Evolutionary conservation across 1,139 yeast genomes (phyloP), one percentile per base, ranked within the genome.

Genomic region (Magnusiomyces magnusii): DNA sequence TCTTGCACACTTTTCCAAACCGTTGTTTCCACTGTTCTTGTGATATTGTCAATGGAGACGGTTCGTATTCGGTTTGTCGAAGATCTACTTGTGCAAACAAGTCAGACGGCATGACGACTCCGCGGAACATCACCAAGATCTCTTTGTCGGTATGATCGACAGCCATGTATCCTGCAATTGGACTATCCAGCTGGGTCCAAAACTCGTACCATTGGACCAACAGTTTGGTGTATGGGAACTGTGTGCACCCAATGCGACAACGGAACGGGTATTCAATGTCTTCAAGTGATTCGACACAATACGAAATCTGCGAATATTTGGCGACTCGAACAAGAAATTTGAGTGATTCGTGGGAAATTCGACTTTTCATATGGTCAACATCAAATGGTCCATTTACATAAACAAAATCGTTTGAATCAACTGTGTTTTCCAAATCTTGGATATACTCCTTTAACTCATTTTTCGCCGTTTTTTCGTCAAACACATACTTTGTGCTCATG

Each of bases 91-190:
- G 49, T 34, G 52, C 76, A 23, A 76, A 62, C 83, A 87, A 80
- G 65, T 85, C 92, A 51, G 78, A 75, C 10, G 74, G 69, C 3
- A 85, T 76, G 0, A 82, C 75, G 0, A 87, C 81, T 1, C 90
- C 89, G 69, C 87, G 76, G 61, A 83, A 81, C 42, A 72, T 75
- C 61, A 80, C 65, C 58, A 78, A 60, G 36, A 85, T 70, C 62
- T 75, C 68, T 59, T 75, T 66, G 25, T 68, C 59, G 2, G 60
- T 54, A 21, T 72, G 67, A 65, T 83, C 83, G 5, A 77, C 65
- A 0, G 80, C 84, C 56, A 79, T 72, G 62, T 70, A 76, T 13
- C 65, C 64, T 2, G 61, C 58, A 7, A 58, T 58, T 17, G 59
- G 57, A 28, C 60, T 55, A 34, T 55, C 50, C 2, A 19, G 19